Conservation (phyloP, 352 stramenopile genomes). For the Pythium pyrilobum region DNA sequence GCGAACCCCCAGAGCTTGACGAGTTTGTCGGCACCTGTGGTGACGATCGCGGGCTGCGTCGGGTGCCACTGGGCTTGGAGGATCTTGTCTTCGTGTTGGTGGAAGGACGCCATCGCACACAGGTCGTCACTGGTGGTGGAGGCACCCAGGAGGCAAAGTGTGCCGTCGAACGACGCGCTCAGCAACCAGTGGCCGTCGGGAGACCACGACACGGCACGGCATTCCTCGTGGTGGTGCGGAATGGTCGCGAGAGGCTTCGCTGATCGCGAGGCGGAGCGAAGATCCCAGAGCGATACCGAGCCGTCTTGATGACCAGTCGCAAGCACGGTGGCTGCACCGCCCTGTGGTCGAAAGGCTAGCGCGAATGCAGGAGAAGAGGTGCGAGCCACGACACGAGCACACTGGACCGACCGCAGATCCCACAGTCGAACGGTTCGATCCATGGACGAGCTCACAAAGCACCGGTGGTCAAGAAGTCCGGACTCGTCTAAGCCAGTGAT, state of each 20-base stretch:
- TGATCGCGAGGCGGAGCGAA: conserved; percentile 23
- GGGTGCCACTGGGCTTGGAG: conserved; percentile 65
- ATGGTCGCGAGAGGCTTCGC: conserved; percentile 24
- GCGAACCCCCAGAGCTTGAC: conserved; percentile 61
- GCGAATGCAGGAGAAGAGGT: conserved; percentile 30
- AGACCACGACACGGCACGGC: conserved; percentile 54
- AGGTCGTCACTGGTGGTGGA: neutral
- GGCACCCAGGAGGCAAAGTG: conserved; percentile 32
- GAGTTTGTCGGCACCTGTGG: conserved; percentile 52
- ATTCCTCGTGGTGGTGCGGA: conserved; percentile 45
- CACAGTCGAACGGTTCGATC: conserved; percentile 66
- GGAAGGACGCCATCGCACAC: conserved; percentile 41
- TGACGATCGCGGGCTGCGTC: conserved; percentile 46
- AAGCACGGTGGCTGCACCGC: conserved; percentile 19
- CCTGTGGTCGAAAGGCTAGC: conserved; percentile 36
- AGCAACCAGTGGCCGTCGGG: conserved; percentile 55
- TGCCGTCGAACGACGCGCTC: conserved; percentile 55
- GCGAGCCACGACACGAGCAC: conserved; percentile 41
- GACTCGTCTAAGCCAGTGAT: conserved; percentile 10
- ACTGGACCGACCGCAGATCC: conserved; percentile 50
- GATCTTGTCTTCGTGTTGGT: conserved; percentile 61
- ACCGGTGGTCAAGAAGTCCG: neutral
- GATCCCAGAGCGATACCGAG: conserved; percentile 55
- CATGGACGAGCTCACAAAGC: conserved; percentile 35
- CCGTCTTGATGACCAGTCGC: conserved; percentile 61